phyloP scores from a whole-genome alignment of 495 filamentous ascomycete genomes.

The Podospora didyma region DNA sequence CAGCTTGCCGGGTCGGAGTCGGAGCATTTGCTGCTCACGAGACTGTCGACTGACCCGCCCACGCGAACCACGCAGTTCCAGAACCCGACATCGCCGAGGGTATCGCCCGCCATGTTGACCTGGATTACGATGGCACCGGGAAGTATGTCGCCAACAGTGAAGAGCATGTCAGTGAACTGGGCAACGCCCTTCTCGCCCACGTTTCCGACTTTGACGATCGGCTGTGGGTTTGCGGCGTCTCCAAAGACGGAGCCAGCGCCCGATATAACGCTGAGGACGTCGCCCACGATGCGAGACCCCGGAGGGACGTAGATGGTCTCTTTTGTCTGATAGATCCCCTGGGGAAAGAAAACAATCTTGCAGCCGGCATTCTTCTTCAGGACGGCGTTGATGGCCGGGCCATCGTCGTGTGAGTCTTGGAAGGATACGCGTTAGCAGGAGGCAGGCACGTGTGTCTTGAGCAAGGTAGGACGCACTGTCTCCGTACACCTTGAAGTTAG shows the following conservation, averaged over 20 bases:
- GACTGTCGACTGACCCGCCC: conserved; percentile 49
- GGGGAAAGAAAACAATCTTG: conserved; percentile 42
- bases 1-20: conserved; percentile 32
- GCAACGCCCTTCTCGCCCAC: conserved; percentile 50
- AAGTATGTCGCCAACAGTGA: conserved; percentile 48
- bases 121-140: conserved; percentile 49
- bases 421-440: background rate
- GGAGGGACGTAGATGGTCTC: conserved; percentile 51
- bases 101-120: conserved; percentile 42
- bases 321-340: conserved; percentile 43
- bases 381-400: conserved; percentile 36
- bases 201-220: conserved; percentile 56
- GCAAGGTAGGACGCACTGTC: conserved; percentile 18
- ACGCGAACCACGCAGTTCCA: conserved; percentile 56
- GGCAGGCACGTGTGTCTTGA: background rate
- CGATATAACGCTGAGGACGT: conserved; percentile 41
- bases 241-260: conserved; percentile 48
- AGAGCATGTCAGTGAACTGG: conserved; percentile 54
- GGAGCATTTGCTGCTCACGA: conserved; percentile 37
- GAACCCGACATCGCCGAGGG: conserved; percentile 49
- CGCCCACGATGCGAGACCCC: conserved; percentile 46
- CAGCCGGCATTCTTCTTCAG: conserved; percentile 31
- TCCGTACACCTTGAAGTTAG: conserved; percentile 31
- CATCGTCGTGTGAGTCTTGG: conserved; percentile 34
- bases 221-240: conserved; percentile 42